phyloP scores from a whole-genome alignment of 1,139 yeast species.

The Diutina sp. region DNA sequence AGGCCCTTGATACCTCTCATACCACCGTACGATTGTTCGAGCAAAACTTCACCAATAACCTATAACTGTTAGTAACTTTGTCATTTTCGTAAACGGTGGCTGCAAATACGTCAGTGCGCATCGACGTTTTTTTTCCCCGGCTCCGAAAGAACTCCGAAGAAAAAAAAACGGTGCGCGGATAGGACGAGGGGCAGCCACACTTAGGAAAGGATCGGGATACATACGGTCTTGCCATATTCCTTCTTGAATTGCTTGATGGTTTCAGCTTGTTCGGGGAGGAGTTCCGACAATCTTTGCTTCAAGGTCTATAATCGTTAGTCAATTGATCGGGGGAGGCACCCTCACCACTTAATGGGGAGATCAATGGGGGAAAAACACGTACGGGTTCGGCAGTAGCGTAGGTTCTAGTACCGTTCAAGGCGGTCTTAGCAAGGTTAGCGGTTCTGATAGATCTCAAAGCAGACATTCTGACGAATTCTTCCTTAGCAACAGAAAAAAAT shows the following conservation, averaged over 20 bases:
- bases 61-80: conserved; percentile 7
- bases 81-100: neutral
- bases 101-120: neutral
- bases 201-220: neutral
- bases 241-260: conserved; percentile 1
- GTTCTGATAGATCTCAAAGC: neutral
- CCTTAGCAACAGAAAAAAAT: neutral
- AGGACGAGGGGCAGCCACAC: neutral
- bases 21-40: conserved; percentile 99
- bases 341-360: neutral
- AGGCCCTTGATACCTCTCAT: conserved; percentile 97
- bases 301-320: conserved; percentile 9
- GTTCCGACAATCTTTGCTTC: conserved; percentile 46
- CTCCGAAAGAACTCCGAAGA: neutral
- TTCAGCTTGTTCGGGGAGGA: conserved; percentile 85
- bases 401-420: conserved; percentile 18
- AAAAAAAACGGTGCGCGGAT: neutral
- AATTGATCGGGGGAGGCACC: conserved; percentile 3
- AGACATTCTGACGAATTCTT: neutral
- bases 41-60: conserved; percentile 77
- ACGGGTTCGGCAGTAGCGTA: conserved; percentile 43
- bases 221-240: conserved; percentile 1
- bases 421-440: conserved; percentile 6
- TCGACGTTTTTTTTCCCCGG: neutral
- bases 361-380: conserved; percentile 11